Evolutionary conservation across 192 early-diverging fungal species (phyloP).

Genomic region (Linnemannia exigua): DNA sequence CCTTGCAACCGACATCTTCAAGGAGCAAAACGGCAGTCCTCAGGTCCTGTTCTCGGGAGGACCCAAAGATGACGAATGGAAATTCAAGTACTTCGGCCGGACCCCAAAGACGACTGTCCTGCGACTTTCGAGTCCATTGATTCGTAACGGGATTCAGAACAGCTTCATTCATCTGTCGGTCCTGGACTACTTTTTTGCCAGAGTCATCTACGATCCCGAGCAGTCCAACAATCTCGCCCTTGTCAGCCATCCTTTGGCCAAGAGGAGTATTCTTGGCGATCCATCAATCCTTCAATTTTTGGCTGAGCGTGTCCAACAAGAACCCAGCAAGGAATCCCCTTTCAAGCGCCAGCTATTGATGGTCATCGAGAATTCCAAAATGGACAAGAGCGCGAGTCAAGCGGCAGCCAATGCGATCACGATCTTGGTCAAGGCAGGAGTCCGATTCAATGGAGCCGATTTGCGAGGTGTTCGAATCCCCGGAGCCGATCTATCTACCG

Average conservation of each 20-base stretch:
- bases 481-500: not conserved
- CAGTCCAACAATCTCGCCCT: not conserved
- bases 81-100: not conserved
- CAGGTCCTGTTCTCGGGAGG: not conserved
- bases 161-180: not conserved
- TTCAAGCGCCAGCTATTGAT: constrained; percentile 1
- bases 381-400: not conserved
- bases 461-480: constrained; percentile 8
- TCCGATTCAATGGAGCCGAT: constrained; percentile 8
- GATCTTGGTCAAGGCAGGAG: constrained; percentile 13
- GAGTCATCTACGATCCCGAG: not conserved
- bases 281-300: constrained; percentile 8
- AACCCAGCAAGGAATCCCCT: not conserved
- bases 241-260: not conserved
- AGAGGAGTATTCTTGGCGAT: not conserved
- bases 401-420: constrained; percentile 14
- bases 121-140: not conserved
- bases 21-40: not conserved
- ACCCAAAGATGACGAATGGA: not conserved
- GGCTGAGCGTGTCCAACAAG: constrained; percentile 9
- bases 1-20: not conserved
- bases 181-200: not conserved
- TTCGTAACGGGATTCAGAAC: not conserved
- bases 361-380: constrained; percentile 6
- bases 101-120: not conserved